Conservation (phyloP, 2,329 filamentous ascomycete species). For the Parafenestella ontariensis region DNA sequence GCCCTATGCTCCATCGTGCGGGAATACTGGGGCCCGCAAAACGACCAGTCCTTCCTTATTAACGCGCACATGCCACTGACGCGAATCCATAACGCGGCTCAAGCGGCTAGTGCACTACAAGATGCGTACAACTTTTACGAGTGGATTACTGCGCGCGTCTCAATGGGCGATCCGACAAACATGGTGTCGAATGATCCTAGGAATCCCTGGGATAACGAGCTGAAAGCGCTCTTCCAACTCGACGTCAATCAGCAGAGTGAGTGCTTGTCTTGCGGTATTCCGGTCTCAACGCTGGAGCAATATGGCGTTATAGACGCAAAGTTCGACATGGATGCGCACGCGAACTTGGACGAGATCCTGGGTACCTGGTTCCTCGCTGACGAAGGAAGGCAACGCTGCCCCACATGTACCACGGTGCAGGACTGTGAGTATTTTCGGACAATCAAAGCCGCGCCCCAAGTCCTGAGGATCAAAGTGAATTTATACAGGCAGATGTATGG, state of each 20-base stretch:
- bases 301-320: not conserved
- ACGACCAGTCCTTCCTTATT: not conserved
- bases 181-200: not conserved
- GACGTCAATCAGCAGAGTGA: not conserved
- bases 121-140: slow-evolving; percentile 8
- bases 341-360: not conserved
- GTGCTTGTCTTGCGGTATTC: not conserved
- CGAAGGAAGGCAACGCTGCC: not conserved
- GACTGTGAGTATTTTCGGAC: not conserved
- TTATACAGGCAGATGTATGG: not conserved
- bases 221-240: slow-evolving; percentile 5
- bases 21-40: slow-evolving; percentile 2
- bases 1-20: not conserved
- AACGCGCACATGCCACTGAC: not conserved
- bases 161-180: not conserved
- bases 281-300: not conserved
- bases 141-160: not conserved
- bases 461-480: slow-evolving; percentile 4
- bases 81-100: not conserved
- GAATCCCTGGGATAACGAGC: slow-evolving; percentile 4
- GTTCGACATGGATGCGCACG: not conserved
- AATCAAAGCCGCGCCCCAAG: slow-evolving; percentile 10
- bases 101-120: not conserved
- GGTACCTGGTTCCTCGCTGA: not conserved
- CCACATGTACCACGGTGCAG: not conserved